phyloP scores from a whole-genome alignment of 371 early-diverging fungal species.

The Batkoa obscura region DNA sequence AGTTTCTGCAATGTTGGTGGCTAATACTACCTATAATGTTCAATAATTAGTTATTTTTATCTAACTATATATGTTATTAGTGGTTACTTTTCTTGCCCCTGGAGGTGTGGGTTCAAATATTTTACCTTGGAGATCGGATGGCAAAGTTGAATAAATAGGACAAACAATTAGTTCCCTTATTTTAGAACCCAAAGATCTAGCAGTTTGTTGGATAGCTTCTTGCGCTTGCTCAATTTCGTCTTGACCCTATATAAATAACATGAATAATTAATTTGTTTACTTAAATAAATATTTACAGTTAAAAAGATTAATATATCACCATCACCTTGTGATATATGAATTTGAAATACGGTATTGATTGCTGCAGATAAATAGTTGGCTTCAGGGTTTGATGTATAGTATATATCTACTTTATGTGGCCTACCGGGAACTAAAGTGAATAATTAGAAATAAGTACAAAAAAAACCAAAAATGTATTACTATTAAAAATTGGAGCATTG shows the following conservation, averaged over 20 bases:
- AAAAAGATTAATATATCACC: conserved; percentile 97
- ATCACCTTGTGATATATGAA: conserved; percentile 73
- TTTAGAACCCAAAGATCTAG: conserved; percentile 66
- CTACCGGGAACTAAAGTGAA: conserved; percentile 48
- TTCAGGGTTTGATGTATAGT: conserved; percentile 90
- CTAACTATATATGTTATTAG: conserved; percentile 12
- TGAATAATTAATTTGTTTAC: no score
- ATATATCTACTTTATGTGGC: conserved; percentile 82
- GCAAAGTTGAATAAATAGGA: conserved; percentile 90
- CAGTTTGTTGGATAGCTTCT: conserved; percentile 58
- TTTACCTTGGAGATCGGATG: conserved; percentile 79
- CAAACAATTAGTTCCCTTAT: conserved; percentile 82
- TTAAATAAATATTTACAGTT: conserved; percentile 29
- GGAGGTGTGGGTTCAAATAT: conserved; percentile 94
- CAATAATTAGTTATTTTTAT: conserved; percentile 5
- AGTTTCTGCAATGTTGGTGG: conserved; percentile 99
- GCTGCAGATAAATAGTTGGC: conserved; percentile 94
- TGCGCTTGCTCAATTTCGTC: conserved; percentile 95
- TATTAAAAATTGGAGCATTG: conserved; percentile 85
- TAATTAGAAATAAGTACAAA: conserved; percentile 2
- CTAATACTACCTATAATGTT: conserved; percentile 54
- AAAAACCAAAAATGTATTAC: conserved; percentile 8
- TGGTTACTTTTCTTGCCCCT: conserved; percentile 54
- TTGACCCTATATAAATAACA: conserved; percentile 29
- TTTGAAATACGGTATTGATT: conserved; percentile 85